Percentiles rank a stretch among this genome's conserved stretches.
phyloP scores from a whole-genome alignment of 164 flowering plant genomes.

The Magnolia changhungtana region DNA sequence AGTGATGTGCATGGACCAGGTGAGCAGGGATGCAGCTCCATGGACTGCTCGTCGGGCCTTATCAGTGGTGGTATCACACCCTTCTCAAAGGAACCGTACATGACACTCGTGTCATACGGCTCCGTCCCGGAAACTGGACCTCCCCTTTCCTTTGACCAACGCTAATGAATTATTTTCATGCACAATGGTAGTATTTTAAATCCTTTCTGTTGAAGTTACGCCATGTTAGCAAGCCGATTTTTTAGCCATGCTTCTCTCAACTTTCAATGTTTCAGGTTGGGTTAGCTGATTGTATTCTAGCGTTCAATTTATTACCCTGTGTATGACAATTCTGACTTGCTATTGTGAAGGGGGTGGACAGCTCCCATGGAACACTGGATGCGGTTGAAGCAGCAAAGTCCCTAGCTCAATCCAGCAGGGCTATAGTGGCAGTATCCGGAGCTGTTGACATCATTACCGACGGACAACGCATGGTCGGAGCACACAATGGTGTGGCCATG shows the following conservation, averaged over 20 bases:
- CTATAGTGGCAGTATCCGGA: slow-evolving; percentile 83
- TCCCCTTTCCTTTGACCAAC: background rate
- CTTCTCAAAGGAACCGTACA: no score
- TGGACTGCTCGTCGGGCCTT: no score
- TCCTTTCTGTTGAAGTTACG: background rate
- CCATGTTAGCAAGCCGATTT: background rate
- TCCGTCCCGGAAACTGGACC: background rate
- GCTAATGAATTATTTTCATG: no score
- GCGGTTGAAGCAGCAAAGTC: slow-evolving; percentile 81
- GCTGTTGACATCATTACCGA: slow-evolving; percentile 83
- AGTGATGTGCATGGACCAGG: no score
- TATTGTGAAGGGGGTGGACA: slow-evolving; percentile 69
- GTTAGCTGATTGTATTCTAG: background rate
- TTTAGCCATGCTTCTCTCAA: background rate
- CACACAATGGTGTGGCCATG: slow-evolving; percentile 75
- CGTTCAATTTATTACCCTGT: background rate
- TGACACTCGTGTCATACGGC: no score
- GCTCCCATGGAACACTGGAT: slow-evolving; percentile 66
- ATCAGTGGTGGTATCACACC: no score
- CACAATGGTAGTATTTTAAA: no score
- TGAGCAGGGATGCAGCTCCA: no score
- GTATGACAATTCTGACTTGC: background rate
- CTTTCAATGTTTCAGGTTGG: background rate
- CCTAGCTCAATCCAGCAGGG: slow-evolving; percentile 55
- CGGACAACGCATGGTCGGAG: slow-evolving; percentile 64